Evolutionary conservation across 2,329 filamentous ascomycete genomes (phyloP), one percentile per base, ranked within the genome.

Genomic region (Pyrenochaeta sp.): DNA sequence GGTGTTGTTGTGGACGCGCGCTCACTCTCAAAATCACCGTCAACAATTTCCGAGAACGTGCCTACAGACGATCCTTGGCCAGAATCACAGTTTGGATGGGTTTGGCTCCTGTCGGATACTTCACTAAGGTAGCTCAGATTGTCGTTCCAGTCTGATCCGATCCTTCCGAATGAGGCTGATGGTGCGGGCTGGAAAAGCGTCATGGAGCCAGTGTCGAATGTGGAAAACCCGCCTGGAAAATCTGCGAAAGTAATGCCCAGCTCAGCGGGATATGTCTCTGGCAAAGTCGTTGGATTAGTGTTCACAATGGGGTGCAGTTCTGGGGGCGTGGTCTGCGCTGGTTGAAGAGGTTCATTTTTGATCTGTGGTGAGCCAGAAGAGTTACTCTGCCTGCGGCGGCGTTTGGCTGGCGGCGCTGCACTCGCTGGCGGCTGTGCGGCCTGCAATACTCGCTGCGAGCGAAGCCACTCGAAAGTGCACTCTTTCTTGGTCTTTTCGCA

Each of bases 381-480:
- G 31, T 30, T 26, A 35, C 57, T 63, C 40, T 56, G 48, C 19
- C 57, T 69, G 7, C 65, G 61, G 28, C 65, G 64, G 46, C 61
- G 59, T 53, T 69, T 69, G 30, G 56, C 31, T 24, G 60, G 53
- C 11, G 63, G 61, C 24, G 46, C 35, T 15, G 55, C 24, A 24
- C 35, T 58, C 17, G 50, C 19, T 31, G 48, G 56, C 28, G 58
- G 53, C 28, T 59, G 53, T 30, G 59, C 47, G 26, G 63, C 65
- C 45, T 68, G 65, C 30, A 38, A 51, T 7, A 68, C 52, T 11
- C 67, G 62, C 26, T 69, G 67, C 23, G 65, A 69, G 8, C 66
- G 63, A 19, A 76, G 61, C 72, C 74, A 77, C 36, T 75, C 69
- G 44, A 76, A 75, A 0, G 74, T 76, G 47, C 74, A 77, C 10